Evolutionary conservation across 2,329 filamentous ascomycete genomes (phyloP).

Genomic region (Hymenoscyphus albidus): DNA sequence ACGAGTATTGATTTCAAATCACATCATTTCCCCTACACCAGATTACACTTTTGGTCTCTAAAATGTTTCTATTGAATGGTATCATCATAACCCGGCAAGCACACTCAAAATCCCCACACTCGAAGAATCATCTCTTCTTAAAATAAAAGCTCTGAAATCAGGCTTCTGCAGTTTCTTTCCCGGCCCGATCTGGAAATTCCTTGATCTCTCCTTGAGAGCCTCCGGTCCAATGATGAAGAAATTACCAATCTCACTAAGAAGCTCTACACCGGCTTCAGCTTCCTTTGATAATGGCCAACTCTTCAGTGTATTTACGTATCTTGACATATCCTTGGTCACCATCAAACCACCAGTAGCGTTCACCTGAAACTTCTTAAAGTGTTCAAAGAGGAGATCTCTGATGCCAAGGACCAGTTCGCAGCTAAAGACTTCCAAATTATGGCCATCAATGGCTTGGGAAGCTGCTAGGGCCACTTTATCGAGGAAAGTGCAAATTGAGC

Average conservation of each 20-base stretch:
- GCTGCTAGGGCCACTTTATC: constrained; percentile 60
- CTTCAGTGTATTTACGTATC: constrained; percentile 82
- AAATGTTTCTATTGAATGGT: constrained; percentile 6
- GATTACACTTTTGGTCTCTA: neutral
- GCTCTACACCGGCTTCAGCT: constrained; percentile 68
- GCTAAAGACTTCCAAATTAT: constrained; percentile 77
- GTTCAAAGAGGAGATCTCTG: constrained; percentile 76
- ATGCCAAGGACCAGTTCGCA: constrained; percentile 80
- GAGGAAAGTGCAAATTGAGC: constrained; percentile 76
- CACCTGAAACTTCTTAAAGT: constrained; percentile 91
- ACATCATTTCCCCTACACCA: neutral
- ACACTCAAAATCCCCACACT: constrained; percentile 81
- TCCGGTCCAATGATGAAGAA: constrained; percentile 90
- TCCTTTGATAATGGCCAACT: constrained; percentile 74
- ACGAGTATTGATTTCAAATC: neutral
- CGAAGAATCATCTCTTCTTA: constrained; percentile 77
- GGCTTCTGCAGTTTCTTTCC: constrained; percentile 59
- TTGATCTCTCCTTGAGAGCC: constrained; percentile 66
- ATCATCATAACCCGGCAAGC: constrained; percentile 47
- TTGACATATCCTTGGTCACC: constrained; percentile 93
- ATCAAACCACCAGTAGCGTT: constrained; percentile 91
- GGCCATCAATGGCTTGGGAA: constrained; percentile 69
- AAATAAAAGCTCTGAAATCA: constrained; percentile 79
- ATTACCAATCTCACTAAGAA: constrained; percentile 89
- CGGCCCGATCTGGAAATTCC: constrained; percentile 47